A percentile compares a stretch with the other conserved stretches of the same genome.
phyloP scores from a whole-genome alignment of 306 rosid species.

The Casuarina cunninghamiana region DNA sequence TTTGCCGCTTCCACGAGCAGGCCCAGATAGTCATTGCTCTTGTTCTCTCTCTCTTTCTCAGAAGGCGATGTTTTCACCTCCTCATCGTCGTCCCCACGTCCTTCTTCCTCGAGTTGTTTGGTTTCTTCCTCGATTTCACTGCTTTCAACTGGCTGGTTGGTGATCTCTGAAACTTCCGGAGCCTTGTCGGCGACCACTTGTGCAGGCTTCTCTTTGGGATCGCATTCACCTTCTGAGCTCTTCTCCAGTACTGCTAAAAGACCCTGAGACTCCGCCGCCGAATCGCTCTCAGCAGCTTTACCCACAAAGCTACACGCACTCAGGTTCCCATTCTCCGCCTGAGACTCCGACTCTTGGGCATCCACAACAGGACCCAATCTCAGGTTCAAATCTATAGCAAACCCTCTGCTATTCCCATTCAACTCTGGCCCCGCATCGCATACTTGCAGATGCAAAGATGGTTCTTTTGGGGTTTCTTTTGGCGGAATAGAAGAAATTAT shows the following conservation, averaged over 20 bases:
- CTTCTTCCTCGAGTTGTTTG: constrained; percentile 17
- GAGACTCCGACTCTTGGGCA: constrained; percentile 24
- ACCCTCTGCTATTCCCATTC: constrained; percentile 3
- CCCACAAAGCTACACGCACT: constrained; percentile 8
- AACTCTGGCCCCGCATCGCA: not conserved
- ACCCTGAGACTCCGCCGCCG: not conserved
- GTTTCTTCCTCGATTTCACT: not conserved
- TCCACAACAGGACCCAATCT: constrained; percentile 10
- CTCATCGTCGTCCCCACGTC: not conserved
- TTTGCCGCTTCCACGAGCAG: constrained; percentile 52
- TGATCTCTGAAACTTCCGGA: constrained; percentile 18
- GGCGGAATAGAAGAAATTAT: constrained; percentile 45
- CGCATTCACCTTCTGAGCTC: constrained; percentile 4
- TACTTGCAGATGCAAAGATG: not conserved
- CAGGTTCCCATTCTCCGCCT: not conserved
- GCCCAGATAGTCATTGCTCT: constrained; percentile 32
- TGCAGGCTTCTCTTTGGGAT: not conserved
- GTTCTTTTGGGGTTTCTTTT: not conserved
- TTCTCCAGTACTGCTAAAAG: not conserved
- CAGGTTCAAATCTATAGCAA: constrained; percentile 39
- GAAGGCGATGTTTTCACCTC: constrained; percentile 27
- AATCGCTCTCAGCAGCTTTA: not conserved
- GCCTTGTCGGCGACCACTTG: not conserved
- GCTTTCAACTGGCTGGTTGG: constrained; percentile 10
- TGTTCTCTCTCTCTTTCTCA: not conserved